A percentile compares a stretch with the other conserved stretches of the same genome.
Conservation (phyloP, 2,329 filamentous ascomycete species). For the Cordyceps farinosa region DNA sequence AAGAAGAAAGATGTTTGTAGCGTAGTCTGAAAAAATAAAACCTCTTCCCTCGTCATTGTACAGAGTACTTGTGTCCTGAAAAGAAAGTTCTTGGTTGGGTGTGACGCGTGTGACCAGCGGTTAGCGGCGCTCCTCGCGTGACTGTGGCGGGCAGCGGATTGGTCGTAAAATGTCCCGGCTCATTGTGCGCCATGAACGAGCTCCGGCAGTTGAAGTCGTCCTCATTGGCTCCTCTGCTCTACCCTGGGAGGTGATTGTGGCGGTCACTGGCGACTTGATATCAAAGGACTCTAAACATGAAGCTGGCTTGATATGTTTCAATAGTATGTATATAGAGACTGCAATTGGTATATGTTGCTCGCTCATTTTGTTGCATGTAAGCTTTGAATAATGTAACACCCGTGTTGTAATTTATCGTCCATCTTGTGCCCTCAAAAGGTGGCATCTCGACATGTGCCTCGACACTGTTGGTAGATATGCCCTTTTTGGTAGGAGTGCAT, state of each 20-base stretch:
- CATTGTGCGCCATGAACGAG: not conserved
- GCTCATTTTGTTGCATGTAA: too few relatives aligned
- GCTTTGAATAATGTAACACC: too few relatives aligned
- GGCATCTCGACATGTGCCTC: too few relatives aligned
- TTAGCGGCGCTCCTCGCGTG: not conserved
- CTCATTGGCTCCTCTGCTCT: not conserved
- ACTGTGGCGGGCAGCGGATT: not conserved
- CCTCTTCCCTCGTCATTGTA: not conserved
- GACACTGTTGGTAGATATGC: too few relatives aligned
- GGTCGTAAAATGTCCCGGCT: not conserved
- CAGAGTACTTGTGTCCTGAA: not conserved
- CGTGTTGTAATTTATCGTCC: too few relatives aligned
- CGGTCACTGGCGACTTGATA: not conserved
- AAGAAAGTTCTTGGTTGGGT: not conserved
- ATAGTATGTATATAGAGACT: too few relatives aligned
- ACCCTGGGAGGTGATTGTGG: not conserved
- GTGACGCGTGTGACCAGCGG: not conserved
- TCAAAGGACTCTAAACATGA: not conserved
- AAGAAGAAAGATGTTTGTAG: not conserved
- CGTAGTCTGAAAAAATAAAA: not conserved
- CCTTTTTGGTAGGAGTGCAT: too few relatives aligned
- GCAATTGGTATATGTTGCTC: too few relatives aligned
- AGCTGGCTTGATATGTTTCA: not conserved
- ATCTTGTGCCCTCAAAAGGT: too few relatives aligned
- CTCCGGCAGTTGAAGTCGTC: not conserved